Evolutionary conservation across 116 monocot species (phyloP).

Genomic region (Cymodocea nodosa): DNA sequence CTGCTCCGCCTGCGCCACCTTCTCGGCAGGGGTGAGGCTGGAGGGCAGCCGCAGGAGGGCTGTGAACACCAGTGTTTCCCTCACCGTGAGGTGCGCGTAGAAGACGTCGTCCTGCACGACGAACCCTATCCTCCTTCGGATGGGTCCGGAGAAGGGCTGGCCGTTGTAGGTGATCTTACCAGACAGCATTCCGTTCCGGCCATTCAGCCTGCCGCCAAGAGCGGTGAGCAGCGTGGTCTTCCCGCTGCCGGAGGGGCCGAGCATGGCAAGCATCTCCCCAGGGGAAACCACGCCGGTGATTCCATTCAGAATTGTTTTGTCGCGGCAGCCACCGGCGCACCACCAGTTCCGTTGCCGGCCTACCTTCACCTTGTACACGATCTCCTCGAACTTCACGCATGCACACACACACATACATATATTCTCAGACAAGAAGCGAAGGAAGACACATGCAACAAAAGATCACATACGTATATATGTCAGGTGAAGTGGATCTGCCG

Average conservation of each 20-base stretch:
- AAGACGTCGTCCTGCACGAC: conserved; percentile 39
- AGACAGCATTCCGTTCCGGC: conserved; percentile 6
- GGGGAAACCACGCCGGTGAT: conserved; percentile 43
- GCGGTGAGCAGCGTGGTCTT: conserved; percentile 55
- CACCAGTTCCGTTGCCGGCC: neutral
- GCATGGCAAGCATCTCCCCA: conserved; percentile 52
- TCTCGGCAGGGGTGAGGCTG: conserved; percentile 16
- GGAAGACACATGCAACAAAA: neutral
- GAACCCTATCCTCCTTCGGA: conserved; percentile 31
- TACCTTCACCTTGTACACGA: conserved; percentile 42
- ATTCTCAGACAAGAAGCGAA: too few relatives aligned
- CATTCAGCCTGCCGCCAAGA: conserved; percentile 33
- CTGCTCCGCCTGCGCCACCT: conserved; percentile 13
- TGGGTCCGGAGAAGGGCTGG: conserved; percentile 21
- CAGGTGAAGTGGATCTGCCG: too few relatives aligned
- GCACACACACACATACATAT: neutral
- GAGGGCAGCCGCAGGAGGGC: conserved; percentile 31
- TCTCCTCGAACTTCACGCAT: conserved; percentile 39
- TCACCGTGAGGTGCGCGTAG: conserved; percentile 49
- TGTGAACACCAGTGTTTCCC: conserved; percentile 37
- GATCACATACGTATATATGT: too few relatives aligned
- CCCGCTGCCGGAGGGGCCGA: conserved; percentile 57
- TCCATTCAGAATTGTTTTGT: conserved; percentile 43
- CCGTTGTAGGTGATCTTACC: conserved; percentile 48
- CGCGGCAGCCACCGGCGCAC: neutral